Percentiles rank a stretch among this genome's conserved stretches.
phyloP scores from a whole-genome alignment of 192 early-diverging fungal species.

The Gonapodya sp. region DNA sequence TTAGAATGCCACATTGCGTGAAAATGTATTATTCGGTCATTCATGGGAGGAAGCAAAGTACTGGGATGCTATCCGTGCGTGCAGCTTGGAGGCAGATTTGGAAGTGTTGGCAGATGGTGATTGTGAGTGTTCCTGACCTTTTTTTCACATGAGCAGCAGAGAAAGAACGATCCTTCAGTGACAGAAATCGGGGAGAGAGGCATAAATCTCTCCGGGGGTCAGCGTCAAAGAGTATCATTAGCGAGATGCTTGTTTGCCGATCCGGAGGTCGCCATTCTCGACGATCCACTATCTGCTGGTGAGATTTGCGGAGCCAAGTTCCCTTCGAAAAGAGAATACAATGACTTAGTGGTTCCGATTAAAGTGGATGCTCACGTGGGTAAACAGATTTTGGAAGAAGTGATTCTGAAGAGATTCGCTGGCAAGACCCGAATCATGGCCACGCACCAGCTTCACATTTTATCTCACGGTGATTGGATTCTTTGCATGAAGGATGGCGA shows the following conservation, averaged over 20 bases:
- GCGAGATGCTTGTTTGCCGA: slow-evolving; percentile 76
- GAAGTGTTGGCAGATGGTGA: slow-evolving; percentile 78
- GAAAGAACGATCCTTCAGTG: neutral
- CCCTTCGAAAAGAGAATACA: too few relatives aligned
- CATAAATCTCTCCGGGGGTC: slow-evolving; percentile 67
- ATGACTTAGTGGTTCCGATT: too few relatives aligned
- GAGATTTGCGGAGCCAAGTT: slow-evolving; percentile 97
- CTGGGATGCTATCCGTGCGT: slow-evolving; percentile 65
- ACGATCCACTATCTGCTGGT: slow-evolving; percentile 89
- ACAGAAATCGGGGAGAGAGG: slow-evolving; percentile 6
- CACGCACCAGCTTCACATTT: slow-evolving; percentile 58
- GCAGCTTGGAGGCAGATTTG: slow-evolving; percentile 79
- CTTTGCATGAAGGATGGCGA: slow-evolving; percentile 59
- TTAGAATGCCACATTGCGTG: slow-evolving; percentile 51
- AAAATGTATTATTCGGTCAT: slow-evolving; percentile 63
- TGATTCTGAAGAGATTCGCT: neutral
- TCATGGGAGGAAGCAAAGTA: slow-evolving; percentile 58
- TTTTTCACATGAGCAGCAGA: too few relatives aligned
- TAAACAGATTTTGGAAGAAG: slow-evolving; percentile 20
- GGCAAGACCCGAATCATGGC: neutral
- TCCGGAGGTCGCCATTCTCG: slow-evolving; percentile 58
- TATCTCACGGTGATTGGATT: slow-evolving; percentile 67
- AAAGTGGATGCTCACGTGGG: neutral
- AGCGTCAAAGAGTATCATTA: slow-evolving; percentile 76
- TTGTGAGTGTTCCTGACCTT: slow-evolving; percentile 11